A percentile compares a stretch with the other conserved stretches of the same genome.
Conservation (phyloP, 2,329 filamentous ascomycete species). For the Aspergillus bombycis region DNA sequence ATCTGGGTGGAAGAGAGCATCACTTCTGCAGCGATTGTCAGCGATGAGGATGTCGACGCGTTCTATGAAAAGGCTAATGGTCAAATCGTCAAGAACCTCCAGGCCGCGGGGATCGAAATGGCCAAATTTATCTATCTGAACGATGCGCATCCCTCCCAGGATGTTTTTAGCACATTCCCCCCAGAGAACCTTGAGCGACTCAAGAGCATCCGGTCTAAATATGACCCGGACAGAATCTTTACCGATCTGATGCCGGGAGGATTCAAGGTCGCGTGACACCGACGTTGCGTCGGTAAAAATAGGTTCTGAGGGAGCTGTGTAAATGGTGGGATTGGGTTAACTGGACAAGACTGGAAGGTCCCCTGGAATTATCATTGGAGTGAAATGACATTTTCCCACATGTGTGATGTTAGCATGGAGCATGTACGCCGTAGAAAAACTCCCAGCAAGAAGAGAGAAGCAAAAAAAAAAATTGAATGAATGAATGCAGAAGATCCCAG, state of each 20-base stretch:
- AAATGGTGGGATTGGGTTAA: neutral
- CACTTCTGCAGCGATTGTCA: neutral
- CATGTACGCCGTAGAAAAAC: neutral
- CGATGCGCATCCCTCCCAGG: constrained; percentile 2
- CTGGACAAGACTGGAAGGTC: neutral
- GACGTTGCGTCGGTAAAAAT: neutral
- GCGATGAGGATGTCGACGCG: constrained; percentile 8
- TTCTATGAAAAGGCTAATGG: constrained; percentile 10
- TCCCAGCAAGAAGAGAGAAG: neutral
- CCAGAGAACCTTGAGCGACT: neutral
- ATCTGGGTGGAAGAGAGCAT: constrained; percentile 14
- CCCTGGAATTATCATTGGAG: neutral
- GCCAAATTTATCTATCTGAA: constrained; percentile 3
- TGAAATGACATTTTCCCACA: neutral
- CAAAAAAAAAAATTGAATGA: neutral
- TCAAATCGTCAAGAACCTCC: neutral
- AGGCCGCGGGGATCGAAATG: constrained; percentile 3
- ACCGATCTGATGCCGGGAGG: constrained; percentile 5
- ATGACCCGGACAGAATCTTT: constrained; percentile 3
- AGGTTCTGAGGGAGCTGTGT: neutral
- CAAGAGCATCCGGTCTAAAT: neutral
- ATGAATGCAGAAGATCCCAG: too few relatives aligned
- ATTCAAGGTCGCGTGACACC: neutral
- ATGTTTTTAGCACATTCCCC: neutral
- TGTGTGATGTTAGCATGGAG: neutral